These are phyloP conservation scores for Dendrobium catenatum DNA, from an alignment of 106 monocot species.

Conservation along the genomic window DNA sequence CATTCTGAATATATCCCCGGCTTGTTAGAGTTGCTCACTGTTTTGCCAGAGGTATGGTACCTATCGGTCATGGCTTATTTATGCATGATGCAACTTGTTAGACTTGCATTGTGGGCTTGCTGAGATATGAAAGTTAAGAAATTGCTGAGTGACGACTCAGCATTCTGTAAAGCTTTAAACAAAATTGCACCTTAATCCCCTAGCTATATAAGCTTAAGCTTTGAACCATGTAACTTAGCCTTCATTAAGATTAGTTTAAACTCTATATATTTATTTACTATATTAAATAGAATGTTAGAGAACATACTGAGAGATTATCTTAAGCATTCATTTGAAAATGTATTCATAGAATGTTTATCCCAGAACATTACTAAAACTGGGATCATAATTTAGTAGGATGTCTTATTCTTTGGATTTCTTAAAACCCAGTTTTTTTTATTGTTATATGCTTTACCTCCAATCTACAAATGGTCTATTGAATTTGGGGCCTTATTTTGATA, in stretches of 20 bases:
- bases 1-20: slow-evolving; percentile 72
- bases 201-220: background rate
- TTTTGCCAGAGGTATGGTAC: slow-evolving; percentile 73
- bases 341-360: background rate
- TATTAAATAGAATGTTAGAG: background rate
- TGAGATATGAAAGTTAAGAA: background rate
- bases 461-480: background rate
- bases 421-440: background rate
- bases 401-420: background rate
- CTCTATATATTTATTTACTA: background rate
- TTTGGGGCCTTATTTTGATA: background rate
- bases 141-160: background rate
- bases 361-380: background rate
- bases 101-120: background rate
- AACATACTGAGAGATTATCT: background rate
- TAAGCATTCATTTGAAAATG: background rate
- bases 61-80: background rate
- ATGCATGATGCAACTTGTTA: background rate
- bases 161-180: background rate
- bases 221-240: background rate
- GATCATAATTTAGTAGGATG: background rate
- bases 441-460: background rate
- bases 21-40: slow-evolving; percentile 81
- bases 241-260: background rate
- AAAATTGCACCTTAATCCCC: background rate